Base-by-base conservation (phyloP, 352 stramenopile genomes). In the Globisporangium polare region DNA sequence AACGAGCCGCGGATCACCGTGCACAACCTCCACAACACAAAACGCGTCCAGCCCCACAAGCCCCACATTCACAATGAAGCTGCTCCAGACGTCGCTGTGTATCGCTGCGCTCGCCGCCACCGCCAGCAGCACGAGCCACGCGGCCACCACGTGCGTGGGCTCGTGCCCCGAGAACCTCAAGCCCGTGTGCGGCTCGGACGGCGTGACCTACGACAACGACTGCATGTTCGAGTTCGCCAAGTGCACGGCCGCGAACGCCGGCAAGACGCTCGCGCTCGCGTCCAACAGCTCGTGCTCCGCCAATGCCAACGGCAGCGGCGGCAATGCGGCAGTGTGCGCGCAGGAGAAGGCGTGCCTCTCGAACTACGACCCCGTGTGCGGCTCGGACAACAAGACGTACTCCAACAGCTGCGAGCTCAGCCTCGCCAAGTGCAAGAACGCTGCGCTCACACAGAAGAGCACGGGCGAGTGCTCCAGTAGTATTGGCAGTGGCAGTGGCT, bases 311-410 rank as follows among this genome's bases (percentile, higher is more conserved):
- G 9, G 20, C 45, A 31, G 27, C 5, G 9, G 20, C 45, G 12
- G 22, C 20, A 5, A n/a, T 24, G 45, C 15, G 10, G 12, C 20
- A 9, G 10, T 12, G 7, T 52, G 45, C 22, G 17, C 26, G 22
- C 45, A 52, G 45, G 45, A 52, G 45, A n/a, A 31, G 17, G 53
- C 53, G 22, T 59, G 53, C 26, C 53, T 59, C 35, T 12, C 20
- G 8, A 24, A 24, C 2, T 55, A 47, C 18, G 26, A 45, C 18
- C 52, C 59, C 5, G 71, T 78, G 20, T 78, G 71, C 33, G 71
- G 71, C 33, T 73, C 58, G 42, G 62, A 78, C 45, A 65, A 65
- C 39, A 74, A 73, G 54, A 78, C 71, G 9, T 78, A 78, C 58
- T 39, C 29, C n/a, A 55, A 62, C 33, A 27, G 9, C 3, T 62